Evolutionary conservation across 306 rosid genomes (phyloP), one percentile per base, ranked within the genome.

Genomic region (Amphicarpaea edgeworthii): DNA sequence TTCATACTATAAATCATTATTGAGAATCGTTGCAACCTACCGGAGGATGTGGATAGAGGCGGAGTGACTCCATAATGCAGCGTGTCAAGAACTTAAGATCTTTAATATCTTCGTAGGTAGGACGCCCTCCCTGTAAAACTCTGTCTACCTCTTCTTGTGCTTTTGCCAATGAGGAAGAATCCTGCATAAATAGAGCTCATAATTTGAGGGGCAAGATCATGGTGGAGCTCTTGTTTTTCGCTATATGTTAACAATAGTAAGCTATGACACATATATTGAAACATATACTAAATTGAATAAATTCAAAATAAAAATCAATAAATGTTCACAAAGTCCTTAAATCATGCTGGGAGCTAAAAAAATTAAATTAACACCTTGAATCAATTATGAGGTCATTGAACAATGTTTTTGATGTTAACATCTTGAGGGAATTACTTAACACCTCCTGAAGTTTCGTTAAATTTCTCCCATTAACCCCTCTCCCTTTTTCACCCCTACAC

Each of bases 1-100:
- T 17, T 26, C 5, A 6, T 6, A 59, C 19, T 49, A 21, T 8
- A 61, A 42, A 37, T 70, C 51, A 15, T 53, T 55, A 54, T 43
- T 57, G 60, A 53, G 57, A 69, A 82, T 61, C 63, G 58, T 54
- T 68, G 80, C 21, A 83, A 81, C 91, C 23, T 83, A 90, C 97
- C 38, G 97, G 99, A 63, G 99, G 97, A 83, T 95, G 97, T 66
- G 97, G 97, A 81, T 89, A 90, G 58, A 95, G 97, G 5, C 96
- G 95, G 81, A 90, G 79, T 17, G 97, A 95, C 86, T 95, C 99
- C 0, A 76, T 87, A 78, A 92, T 87, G 83, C 97, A 95, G 55
- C 87, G 88, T 8, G 91, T 92, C 88, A 92, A 78, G 82, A 82
- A 95, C 88, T 90, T 95, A 2, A 95, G 93, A 59, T 88, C 74